These are phyloP conservation scores for Globisporangium recalcitrans DNA, from an alignment of 352 stramenopile species.

Conservation along the genomic window DNA sequence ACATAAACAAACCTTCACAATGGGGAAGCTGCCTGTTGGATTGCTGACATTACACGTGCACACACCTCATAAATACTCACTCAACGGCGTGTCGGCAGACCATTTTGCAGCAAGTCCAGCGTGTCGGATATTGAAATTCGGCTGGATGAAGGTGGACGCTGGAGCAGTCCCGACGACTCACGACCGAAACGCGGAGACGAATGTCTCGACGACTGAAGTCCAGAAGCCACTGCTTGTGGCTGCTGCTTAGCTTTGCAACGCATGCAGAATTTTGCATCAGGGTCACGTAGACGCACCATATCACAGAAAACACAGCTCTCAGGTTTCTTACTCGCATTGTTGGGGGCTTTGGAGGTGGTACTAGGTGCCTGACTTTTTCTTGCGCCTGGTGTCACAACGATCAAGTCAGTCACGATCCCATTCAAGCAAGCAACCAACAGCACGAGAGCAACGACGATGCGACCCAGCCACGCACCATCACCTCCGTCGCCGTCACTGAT, in stretches of 20 bases:
- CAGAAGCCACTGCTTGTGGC: not conserved
- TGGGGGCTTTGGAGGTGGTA: not conserved
- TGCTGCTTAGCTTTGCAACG: conserved; percentile 15
- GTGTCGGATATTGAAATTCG: not conserved
- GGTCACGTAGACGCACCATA: conserved; percentile 11
- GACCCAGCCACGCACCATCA: conserved; percentile 7
- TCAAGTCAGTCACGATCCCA: not conserved
- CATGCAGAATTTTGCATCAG: conserved; percentile 12
- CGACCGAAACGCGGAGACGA: conserved; percentile 3
- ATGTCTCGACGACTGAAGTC: not conserved
- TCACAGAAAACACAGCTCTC: conserved; percentile 11
- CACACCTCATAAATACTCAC: conserved; percentile 14
- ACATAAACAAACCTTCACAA: not conserved
- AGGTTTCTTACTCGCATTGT: not conserved
- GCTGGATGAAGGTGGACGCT: not conserved
- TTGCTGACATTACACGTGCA: conserved; percentile 5
- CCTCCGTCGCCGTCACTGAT: conserved; percentile 12
- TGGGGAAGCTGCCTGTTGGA: conserved; percentile 1
- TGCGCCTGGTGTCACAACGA: not conserved
- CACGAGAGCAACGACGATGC: not conserved
- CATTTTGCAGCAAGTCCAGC: conserved; percentile 4
- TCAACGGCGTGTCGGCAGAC: conserved; percentile 10
- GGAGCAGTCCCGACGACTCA: not conserved
- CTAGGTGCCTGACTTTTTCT: not conserved
- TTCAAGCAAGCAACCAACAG: not conserved